phyloP scores from a whole-genome alignment of 2,329 filamentous ascomycete species.

The Magnaporthiopsis poae region DNA sequence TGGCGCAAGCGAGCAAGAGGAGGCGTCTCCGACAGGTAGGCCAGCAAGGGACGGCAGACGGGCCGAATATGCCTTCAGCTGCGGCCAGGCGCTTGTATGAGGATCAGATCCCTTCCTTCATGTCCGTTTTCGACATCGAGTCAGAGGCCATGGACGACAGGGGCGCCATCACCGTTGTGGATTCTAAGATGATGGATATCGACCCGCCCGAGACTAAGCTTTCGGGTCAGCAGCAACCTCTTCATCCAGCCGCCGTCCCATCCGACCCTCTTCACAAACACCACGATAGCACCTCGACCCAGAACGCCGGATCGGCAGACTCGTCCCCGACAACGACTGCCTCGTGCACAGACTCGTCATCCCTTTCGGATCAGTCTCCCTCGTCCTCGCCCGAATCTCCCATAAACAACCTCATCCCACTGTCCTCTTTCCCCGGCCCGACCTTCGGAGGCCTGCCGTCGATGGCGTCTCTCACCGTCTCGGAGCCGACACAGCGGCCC shows the following conservation, averaged over 20 bases:
- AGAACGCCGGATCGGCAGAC: conserved; percentile 73
- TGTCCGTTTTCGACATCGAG: conserved; percentile 64
- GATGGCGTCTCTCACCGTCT: conserved; percentile 38
- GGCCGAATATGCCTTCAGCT: conserved; percentile 23
- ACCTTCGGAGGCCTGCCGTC: conserved; percentile 39
- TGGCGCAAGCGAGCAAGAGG: conserved; percentile 8
- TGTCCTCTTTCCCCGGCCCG: conserved; percentile 57
- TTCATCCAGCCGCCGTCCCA: conserved; percentile 31
- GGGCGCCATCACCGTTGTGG: conserved; percentile 43
- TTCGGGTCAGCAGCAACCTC: conserved; percentile 23
- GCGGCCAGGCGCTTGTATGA: conserved; percentile 52
- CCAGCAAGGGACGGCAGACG: background rate
- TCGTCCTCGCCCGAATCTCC: conserved; percentile 89
- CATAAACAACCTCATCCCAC: conserved; percentile 54
- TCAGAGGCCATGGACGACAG: conserved; percentile 43
- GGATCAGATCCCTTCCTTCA: conserved; percentile 65
- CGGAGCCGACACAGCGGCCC: conserved; percentile 39
- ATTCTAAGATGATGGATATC: conserved; percentile 42
- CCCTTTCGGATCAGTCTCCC: conserved; percentile 75
- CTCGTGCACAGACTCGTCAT: conserved; percentile 84
- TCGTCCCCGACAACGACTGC: conserved; percentile 91
- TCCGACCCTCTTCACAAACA: conserved; percentile 54
- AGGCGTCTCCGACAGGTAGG: conserved; percentile 4
- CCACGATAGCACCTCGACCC: conserved; percentile 67
- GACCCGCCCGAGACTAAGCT: conserved; percentile 30